Base-by-base conservation (phyloP, 2,329 filamentous ascomycete species). In the Rutstroemia sp. region DNA sequence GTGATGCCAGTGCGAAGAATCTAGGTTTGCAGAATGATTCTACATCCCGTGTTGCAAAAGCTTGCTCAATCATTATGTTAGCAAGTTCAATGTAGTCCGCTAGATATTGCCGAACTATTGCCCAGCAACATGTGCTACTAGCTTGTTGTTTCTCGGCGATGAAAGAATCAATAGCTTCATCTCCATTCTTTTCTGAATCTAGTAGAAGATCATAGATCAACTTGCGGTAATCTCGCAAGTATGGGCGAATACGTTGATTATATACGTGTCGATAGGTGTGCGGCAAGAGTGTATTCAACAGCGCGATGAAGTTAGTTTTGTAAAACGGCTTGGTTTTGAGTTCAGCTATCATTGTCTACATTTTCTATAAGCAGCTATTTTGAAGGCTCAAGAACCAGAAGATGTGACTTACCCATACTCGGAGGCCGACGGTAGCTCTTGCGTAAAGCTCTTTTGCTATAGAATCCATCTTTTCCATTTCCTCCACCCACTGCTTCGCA, bases 201-300 rank as follows among this genome's bases (percentile, higher is more conserved):
- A 23, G 23, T 23, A 23, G 23, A 23, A 23, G 23, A 4, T 23
- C 23, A 23, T 23, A 23, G 1, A 23, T 23, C 4, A 23, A 4
- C 23, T 47, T 48, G 30, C 66, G 63, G 39, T 67, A 61, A 45
- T 54, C 53, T 21, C 63, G 25, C n/a, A 67, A 23, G 23, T 23
- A 23, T 23, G 23, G 23, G 23, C 23, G 23, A 23, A 23, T 23
- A 4, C 23, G 23, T 23, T 23, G 23, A 23, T 4, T 23, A 5
- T 23, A 23, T 4, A 23, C 23, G 23, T 23, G 23, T 23, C 23
- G 23, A 23, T 23, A 23, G 4, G 23, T 23, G 3, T 23, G 23
- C 23, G 66, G 66, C 23, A 67, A 69, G 2, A 69, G 51, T 1
- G 67, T 68, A 41, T 69, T 69, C 5, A 69, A 58, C 63, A 67